Percentiles rank a stretch among this genome's conserved stretches.
Evolutionary conservation across 2,329 filamentous ascomycete genomes (phyloP).

Genomic region (Fonsecaea multimorphosa): DNA sequence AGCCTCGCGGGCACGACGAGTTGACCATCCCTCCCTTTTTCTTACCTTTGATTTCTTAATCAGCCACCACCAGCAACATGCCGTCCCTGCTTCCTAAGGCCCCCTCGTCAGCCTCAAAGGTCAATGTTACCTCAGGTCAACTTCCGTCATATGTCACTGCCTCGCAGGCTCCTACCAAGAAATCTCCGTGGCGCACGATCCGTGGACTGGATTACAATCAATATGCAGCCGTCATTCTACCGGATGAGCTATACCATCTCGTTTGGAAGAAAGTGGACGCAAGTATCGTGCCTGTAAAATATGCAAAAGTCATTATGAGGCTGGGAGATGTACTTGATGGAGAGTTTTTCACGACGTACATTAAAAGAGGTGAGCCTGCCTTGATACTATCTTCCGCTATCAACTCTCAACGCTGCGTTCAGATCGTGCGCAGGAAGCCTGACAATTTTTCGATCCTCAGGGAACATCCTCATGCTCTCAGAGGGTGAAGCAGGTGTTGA

Average conservation of each 20-base stretch:
- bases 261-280: conserved; percentile 61
- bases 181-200: conserved; percentile 76
- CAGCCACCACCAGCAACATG: conserved; percentile 9
- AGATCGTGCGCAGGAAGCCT: not conserved
- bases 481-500: conserved; percentile 73
- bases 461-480: conserved; percentile 82
- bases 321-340: conserved; percentile 73
- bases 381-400: not conserved
- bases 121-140: conserved; percentile 71
- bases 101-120: conserved; percentile 26
- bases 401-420: not conserved
- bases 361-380: conserved; percentile 71
- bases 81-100: conserved; percentile 12
- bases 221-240: conserved; percentile 72
- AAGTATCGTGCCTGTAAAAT: conserved; percentile 54
- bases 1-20: not conserved
- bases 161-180: conserved; percentile 71
- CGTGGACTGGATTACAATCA: conserved; percentile 70
- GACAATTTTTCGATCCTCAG: conserved; percentile 50
- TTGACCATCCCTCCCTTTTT: not conserved
- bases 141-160: conserved; percentile 67
- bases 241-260: conserved; percentile 53
- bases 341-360: conserved; percentile 81
- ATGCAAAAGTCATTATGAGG: conserved; percentile 73
- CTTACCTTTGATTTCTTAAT: not conserved